phyloP scores from a whole-genome alignment of 2,329 filamentous ascomycete genomes.

The Rhexocercosporidium sp. region DNA sequence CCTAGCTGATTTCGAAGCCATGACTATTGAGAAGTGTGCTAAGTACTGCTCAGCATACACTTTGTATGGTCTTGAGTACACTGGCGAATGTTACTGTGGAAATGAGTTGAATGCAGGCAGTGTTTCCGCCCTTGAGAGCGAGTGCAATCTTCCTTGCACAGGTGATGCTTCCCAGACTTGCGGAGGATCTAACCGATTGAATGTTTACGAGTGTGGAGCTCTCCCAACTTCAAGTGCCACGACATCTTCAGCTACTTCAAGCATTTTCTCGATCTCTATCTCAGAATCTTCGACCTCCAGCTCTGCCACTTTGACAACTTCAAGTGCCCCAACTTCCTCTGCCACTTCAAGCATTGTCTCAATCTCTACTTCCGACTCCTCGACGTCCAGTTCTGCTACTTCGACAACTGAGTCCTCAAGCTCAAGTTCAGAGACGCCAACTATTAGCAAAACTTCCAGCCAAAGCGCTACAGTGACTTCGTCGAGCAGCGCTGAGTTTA shows the following conservation, averaged over 20 bases:
- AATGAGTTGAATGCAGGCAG: conserved; percentile 24
- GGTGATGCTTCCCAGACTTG: conserved; percentile 16
- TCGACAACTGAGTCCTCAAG: conserved; percentile 6
- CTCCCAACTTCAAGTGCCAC: conserved; percentile 9
- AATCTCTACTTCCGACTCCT: not conserved
- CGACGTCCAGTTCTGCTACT: conserved; percentile 8
- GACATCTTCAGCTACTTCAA: not conserved
- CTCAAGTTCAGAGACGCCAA: conserved; percentile 5
- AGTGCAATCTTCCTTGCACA: conserved; percentile 18
- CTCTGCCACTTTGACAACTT: conserved; percentile 15
- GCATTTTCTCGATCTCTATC: conserved; percentile 2
- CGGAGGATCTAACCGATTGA: conserved; percentile 29
- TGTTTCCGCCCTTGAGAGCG: not conserved
- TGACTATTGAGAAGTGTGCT: conserved; percentile 19
- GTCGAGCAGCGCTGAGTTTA: conserved; percentile 1
- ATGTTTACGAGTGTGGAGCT: conserved; percentile 17
- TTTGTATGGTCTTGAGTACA: conserved; percentile 46
- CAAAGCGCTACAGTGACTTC: not conserved
- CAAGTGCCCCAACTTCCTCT: not conserved
- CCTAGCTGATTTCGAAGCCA: conserved; percentile 9
- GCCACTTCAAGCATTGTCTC: not conserved
- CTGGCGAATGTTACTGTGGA: conserved; percentile 40
- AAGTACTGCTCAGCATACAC: conserved; percentile 35
- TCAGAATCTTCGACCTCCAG: conserved; percentile 3
- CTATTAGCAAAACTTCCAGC: not conserved